Conservation (phyloP, 2,329 filamentous ascomycete genomes). For the Arthrobotrys musiformis region DNA sequence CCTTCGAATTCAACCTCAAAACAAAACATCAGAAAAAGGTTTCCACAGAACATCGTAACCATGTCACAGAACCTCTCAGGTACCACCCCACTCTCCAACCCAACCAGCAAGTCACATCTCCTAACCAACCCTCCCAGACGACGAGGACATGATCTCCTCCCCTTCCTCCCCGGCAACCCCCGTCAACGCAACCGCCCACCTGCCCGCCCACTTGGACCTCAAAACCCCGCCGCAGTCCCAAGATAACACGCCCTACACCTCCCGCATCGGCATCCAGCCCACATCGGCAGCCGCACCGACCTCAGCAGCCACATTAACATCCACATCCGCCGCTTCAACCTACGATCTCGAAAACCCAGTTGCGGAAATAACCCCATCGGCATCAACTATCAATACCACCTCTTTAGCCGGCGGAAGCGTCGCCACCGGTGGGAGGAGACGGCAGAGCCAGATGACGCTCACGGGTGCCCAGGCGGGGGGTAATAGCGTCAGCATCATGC, state of each 20-base stretch:
- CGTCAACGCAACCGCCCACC: slow-evolving; percentile 35
- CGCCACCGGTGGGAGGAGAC: slow-evolving; percentile 8
- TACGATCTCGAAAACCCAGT: slow-evolving; percentile 15
- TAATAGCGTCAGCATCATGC: slow-evolving; percentile 42
- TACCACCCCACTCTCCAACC: neutral
- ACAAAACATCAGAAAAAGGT: neutral
- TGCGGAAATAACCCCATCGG: neutral
- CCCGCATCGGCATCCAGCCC: slow-evolving; percentile 10
- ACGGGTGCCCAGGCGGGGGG: neutral
- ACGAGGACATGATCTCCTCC: slow-evolving; percentile 55
- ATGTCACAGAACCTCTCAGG: slow-evolving; percentile 54
- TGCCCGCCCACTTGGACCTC: slow-evolving; percentile 49
- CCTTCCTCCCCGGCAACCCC: slow-evolving; percentile 51
- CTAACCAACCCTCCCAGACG: slow-evolving; percentile 15
- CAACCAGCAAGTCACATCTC: neutral
- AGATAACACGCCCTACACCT: slow-evolving; percentile 49
- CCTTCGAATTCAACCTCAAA: slow-evolving; percentile 1
- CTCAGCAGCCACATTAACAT: too few relatives aligned
- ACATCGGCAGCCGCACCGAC: neutral
- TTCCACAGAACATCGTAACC: neutral
- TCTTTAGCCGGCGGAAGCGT: neutral
- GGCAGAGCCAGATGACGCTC: slow-evolving; percentile 3
- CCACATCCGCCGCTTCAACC: neutral
- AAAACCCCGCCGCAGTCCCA: slow-evolving; percentile 53
- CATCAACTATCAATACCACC: too few relatives aligned